These are phyloP conservation scores for Kwoniella heveanensis DNA, from an alignment of 768 basidiomycete genomes.

Conservation along the genomic window DNA sequence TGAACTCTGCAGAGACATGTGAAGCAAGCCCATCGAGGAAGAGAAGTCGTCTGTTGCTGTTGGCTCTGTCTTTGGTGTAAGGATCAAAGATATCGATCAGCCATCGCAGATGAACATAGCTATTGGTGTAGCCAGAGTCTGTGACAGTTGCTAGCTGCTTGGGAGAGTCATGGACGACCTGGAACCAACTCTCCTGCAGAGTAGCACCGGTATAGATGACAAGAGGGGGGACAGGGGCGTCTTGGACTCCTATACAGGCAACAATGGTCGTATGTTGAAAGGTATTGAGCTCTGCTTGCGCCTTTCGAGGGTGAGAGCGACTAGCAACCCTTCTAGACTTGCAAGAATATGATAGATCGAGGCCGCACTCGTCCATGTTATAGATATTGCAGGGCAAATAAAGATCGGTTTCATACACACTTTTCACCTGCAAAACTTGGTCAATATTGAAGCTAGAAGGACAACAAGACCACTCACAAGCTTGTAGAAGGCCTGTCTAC, in stretches of 20 bases:
- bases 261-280: conserved; percentile 11
- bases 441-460: not conserved
- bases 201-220: conserved; percentile 17
- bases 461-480: conserved; percentile 10
- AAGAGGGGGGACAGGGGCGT: conserved; percentile 22
- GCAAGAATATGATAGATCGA: conserved; percentile 9
- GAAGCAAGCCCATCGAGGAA: conserved; percentile 25
- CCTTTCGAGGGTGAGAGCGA: not conserved
- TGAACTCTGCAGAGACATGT: conserved; percentile 10
- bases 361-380: conserved; percentile 26
- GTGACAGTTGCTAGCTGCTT: conserved; percentile 1
- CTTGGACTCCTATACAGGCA: conserved; percentile 1
- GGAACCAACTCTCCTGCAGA: conserved; percentile 8
- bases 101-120: conserved; percentile 6
- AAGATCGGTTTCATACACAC: conserved; percentile 4
- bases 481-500: conserved; percentile 12
- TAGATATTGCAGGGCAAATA: conserved; percentile 15
- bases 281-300: not conserved
- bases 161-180: not conserved
- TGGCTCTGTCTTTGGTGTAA: conserved; percentile 3
- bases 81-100: conserved; percentile 16
- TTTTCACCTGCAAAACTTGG: conserved; percentile 8
- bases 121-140: conserved; percentile 15
- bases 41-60: conserved; percentile 16
- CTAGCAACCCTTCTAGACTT: conserved; percentile 8